phyloP scores from a whole-genome alignment of 371 early-diverging fungal genomes.

The Syncephalis fuscata region DNA sequence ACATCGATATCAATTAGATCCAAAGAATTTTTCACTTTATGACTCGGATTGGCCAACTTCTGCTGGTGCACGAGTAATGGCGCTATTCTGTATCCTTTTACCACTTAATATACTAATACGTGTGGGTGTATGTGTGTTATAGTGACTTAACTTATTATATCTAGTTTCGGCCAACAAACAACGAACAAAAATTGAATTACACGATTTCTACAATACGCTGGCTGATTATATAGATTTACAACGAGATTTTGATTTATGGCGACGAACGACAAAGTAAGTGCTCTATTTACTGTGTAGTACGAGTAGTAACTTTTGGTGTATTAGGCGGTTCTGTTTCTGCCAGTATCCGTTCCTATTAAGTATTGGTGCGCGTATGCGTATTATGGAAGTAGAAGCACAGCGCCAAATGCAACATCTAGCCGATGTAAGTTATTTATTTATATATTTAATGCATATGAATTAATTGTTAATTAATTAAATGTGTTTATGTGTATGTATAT shows the following conservation, averaged over 20 bases:
- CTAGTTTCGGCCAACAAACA: constrained; percentile 48
- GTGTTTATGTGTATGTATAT: too few relatives aligned
- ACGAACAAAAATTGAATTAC: constrained; percentile 36
- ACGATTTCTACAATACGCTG: constrained; percentile 71
- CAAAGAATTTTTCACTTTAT: constrained; percentile 23
- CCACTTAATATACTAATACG: constrained; percentile 10
- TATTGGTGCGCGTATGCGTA: constrained; percentile 69
- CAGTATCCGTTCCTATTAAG: constrained; percentile 81
- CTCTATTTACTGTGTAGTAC: background rate
- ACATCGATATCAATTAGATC: constrained; percentile 16
- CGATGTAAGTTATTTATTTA: constrained; percentile 8
- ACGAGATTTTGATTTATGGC: constrained; percentile 74
- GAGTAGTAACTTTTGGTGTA: too few relatives aligned
- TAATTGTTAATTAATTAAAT: too few relatives aligned
- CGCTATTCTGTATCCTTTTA: constrained; percentile 43
- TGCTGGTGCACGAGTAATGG: constrained; percentile 82
- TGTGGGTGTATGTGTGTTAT: constrained; percentile 8
- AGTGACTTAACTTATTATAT: background rate
- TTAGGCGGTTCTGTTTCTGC: constrained; percentile 54
- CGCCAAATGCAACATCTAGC: constrained; percentile 69
- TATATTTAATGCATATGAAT: background rate
- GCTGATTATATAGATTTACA: constrained; percentile 66
- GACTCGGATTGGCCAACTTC: constrained; percentile 70
- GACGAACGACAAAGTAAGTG: constrained; percentile 46
- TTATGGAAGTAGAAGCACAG: constrained; percentile 75